Evolutionary conservation across 345 rosid species (phyloP).

Genomic region (Melastoma malabathricum): DNA sequence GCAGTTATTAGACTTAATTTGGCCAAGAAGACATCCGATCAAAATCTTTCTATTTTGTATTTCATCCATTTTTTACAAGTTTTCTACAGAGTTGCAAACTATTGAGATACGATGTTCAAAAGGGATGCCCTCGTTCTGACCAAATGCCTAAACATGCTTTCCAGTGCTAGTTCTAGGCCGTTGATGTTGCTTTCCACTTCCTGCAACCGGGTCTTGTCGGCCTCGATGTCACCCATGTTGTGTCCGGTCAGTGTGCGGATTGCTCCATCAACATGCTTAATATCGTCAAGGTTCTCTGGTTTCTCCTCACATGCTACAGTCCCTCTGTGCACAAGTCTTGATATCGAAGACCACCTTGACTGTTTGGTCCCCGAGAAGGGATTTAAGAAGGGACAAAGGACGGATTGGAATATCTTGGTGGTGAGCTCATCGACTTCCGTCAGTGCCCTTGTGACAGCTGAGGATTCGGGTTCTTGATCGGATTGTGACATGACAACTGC

Average conservation of each 20-base stretch:
- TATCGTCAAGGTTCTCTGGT: slow-evolving; percentile 21
- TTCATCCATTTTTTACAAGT: too few relatives aligned
- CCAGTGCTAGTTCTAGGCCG: slow-evolving; percentile 39
- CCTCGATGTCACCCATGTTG: neutral
- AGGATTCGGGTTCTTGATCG: slow-evolving; percentile 22
- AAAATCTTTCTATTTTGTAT: too few relatives aligned
- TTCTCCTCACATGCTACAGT: slow-evolving; percentile 19
- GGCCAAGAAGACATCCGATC: too few relatives aligned
- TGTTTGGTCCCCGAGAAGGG: slow-evolving; percentile 18
- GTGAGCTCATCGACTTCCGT: slow-evolving; percentile 24
- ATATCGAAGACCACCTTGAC: slow-evolving; percentile 34
- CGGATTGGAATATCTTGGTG: slow-evolving; percentile 26
- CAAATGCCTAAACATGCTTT: slow-evolving; percentile 41
- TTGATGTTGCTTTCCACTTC: slow-evolving; percentile 30
- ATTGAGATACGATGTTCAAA: slow-evolving; percentile 55
- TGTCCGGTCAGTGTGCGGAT: slow-evolving; percentile 2
- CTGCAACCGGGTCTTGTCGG: slow-evolving; percentile 25
- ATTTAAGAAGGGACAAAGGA: slow-evolving; percentile 29
- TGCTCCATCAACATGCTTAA: slow-evolving; percentile 27
- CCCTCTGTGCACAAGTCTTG: slow-evolving; percentile 32
- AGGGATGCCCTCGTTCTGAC: slow-evolving; percentile 50
- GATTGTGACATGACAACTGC: neutral
- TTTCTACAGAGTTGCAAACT: neutral
- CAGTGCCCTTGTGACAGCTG: slow-evolving; percentile 27
- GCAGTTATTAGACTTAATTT: too few relatives aligned